A percentile compares a stretch with the other conserved stretches of the same genome.
Evolutionary conservation across 371 early-diverging fungal species (phyloP).

Genomic region (Mortierella polycephala): DNA sequence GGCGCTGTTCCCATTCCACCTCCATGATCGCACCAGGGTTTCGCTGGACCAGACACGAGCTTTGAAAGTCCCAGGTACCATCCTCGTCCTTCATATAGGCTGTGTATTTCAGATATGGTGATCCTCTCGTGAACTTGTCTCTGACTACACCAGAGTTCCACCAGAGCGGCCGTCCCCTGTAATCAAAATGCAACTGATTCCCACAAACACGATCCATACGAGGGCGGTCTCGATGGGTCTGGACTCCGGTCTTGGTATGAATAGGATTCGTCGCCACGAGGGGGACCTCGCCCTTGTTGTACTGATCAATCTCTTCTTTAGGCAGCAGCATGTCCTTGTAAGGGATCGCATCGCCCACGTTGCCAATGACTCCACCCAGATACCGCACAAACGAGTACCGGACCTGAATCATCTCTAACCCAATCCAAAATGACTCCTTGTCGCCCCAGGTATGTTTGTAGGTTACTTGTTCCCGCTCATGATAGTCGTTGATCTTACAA

Average conservation of each 20-base stretch:
- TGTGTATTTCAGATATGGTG: constrained; percentile 38
- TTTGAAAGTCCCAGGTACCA: constrained; percentile 40
- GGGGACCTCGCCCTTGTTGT: constrained; percentile 23
- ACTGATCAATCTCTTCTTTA: constrained; percentile 35
- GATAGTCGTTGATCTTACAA: constrained; percentile 67
- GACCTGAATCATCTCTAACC: constrained; percentile 65
- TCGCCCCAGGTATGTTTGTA: constrained; percentile 64
- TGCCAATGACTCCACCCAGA: constrained; percentile 66
- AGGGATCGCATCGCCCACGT: constrained; percentile 54
- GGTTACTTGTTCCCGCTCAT: constrained; percentile 62
- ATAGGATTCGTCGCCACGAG: constrained; percentile 28
- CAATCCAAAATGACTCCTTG: constrained; percentile 72
- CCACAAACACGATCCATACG: constrained; percentile 64
- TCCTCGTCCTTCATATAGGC: constrained; percentile 51
- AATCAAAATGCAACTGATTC: constrained; percentile 60
- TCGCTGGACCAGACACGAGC: constrained; percentile 31
- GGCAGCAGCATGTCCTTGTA: constrained; percentile 23
- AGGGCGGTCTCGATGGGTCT: constrained; percentile 42
- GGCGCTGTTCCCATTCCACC: constrained; percentile 40
- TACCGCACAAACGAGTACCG: constrained; percentile 65
- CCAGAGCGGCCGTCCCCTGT: constrained; percentile 58
- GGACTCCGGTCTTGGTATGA: background rate
- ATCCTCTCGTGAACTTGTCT: constrained; percentile 49
- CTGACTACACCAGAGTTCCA: constrained; percentile 65
- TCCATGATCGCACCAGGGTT: constrained; percentile 38